These are phyloP conservation scores for Phytophthora chlamydospora DNA, from an alignment of 352 stramenopile species.

Conservation along the genomic window DNA sequence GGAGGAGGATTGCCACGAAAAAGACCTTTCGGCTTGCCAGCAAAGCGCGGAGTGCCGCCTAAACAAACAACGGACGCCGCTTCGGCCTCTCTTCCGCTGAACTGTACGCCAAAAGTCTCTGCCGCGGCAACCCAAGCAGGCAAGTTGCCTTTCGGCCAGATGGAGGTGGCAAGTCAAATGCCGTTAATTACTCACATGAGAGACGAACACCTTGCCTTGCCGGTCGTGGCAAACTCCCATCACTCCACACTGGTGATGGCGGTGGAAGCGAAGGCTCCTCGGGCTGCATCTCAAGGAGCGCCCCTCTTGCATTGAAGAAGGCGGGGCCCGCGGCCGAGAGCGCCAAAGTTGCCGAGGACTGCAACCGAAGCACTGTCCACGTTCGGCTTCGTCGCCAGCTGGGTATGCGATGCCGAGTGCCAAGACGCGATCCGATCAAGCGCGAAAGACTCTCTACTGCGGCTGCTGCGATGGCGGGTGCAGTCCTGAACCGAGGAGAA, in stretches of 20 bases:
- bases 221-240: too few relatives aligned
- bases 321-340: not conserved
- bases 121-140: too few relatives aligned
- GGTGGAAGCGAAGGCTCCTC: too few relatives aligned
- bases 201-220: too few relatives aligned
- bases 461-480: constrained; percentile 3
- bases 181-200: too few relatives aligned
- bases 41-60: constrained; percentile 34
- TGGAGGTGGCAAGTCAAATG: too few relatives aligned
- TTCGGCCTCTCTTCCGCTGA: constrained; percentile 23
- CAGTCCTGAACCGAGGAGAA: not conserved
- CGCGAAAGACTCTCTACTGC: constrained; percentile 2
- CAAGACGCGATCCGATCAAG: not conserved
- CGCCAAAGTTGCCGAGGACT: too few relatives aligned
- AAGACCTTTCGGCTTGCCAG: constrained; percentile 18
- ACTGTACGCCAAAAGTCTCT: not conserved
- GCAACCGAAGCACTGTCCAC: constrained; percentile 16
- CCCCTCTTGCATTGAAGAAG: not conserved
- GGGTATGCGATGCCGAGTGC: constrained; percentile 28
- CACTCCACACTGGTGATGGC: too few relatives aligned
- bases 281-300: too few relatives aligned
- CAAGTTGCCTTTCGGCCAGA: too few relatives aligned
- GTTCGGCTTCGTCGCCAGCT: constrained; percentile 19
- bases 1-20: constrained; percentile 14
- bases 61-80: constrained; percentile 1